A percentile compares a stretch with the other conserved stretches of the same genome.
phyloP scores from a whole-genome alignment of 192 early-diverging fungal genomes.

The Coemansia sp. region DNA sequence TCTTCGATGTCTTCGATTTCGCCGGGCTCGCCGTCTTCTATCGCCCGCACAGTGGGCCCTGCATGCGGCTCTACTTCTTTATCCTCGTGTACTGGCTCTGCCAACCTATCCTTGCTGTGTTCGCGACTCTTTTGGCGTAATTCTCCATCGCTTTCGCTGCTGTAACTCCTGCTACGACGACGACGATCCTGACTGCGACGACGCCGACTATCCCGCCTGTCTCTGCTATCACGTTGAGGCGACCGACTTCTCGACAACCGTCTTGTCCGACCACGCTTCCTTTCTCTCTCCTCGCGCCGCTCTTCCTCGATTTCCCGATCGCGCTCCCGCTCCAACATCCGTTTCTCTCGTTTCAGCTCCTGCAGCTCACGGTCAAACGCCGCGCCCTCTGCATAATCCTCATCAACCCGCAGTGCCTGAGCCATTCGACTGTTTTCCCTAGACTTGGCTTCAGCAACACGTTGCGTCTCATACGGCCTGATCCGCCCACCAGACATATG shows the following conservation, averaged over 20 bases:
- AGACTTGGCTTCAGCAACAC: constrained; percentile 67
- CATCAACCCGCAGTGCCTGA: constrained; percentile 66
- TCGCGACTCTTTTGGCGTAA: not conserved
- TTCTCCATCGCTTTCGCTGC: not conserved
- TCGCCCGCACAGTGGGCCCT: constrained; percentile 7
- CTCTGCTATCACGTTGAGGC: not conserved
- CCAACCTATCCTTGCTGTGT: not conserved
- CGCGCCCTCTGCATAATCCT: constrained; percentile 68
- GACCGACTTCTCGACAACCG: not conserved
- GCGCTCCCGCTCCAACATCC: constrained; percentile 25
- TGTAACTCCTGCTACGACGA: not conserved
- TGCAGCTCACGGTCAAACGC: constrained; percentile 68
- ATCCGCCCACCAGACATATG: constrained; percentile 16
- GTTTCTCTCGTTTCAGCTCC: constrained; percentile 54
- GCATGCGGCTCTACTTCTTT: not conserved
- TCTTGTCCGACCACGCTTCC: not conserved
- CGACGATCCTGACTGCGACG: not conserved
- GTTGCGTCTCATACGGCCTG: constrained; percentile 69
- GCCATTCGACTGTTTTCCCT: constrained; percentile 64
- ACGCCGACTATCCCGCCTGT: not conserved
- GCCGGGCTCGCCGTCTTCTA: constrained; percentile 51
- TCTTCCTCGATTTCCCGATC: constrained; percentile 11
- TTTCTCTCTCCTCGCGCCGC: not conserved
- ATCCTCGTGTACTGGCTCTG: not conserved
- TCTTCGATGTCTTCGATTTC: constrained; percentile 52